Percentiles rank a stretch among this genome's conserved stretches.
Conservation (phyloP, 2,329 filamentous ascomycete species). For the Neoascochyta sp. region DNA sequence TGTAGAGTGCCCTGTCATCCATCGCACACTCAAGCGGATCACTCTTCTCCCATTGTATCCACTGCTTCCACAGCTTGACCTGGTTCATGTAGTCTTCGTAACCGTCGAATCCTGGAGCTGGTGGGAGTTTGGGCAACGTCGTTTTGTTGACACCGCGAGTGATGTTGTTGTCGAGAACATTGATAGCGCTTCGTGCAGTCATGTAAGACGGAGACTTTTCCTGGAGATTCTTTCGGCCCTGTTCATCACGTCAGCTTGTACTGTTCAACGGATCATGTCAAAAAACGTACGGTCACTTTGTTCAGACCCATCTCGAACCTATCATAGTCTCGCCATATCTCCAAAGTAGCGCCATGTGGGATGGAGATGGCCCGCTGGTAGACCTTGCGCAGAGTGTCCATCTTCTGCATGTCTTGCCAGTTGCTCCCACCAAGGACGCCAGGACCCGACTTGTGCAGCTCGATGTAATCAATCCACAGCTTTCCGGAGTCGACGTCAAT, state of each 20-base stretch:
- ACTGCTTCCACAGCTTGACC: conserved; percentile 84
- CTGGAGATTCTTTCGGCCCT: conserved; percentile 92
- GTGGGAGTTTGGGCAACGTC: conserved; percentile 76
- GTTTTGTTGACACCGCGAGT: conserved; percentile 71
- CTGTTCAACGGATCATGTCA: neutral
- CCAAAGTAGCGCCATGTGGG: conserved; percentile 77
- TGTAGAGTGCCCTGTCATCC: conserved; percentile 73
- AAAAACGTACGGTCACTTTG: conserved; percentile 71
- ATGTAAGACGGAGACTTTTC: conserved; percentile 92
- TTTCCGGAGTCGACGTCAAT: conserved; percentile 84
- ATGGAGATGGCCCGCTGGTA: conserved; percentile 88
- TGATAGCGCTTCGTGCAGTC: conserved; percentile 88
- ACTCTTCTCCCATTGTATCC: conserved; percentile 93
- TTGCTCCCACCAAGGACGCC: conserved; percentile 78
- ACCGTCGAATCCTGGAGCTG: conserved; percentile 80
- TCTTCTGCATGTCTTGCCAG: conserved; percentile 98
- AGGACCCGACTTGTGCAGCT: conserved; percentile 85
- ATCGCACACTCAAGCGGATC: conserved; percentile 82
- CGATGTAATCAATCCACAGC: conserved; percentile 92
- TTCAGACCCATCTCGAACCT: conserved; percentile 92
- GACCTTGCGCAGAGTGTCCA: conserved; percentile 86
- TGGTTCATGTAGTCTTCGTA: conserved; percentile 80
- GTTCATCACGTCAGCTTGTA: conserved; percentile 15
- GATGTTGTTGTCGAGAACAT: conserved; percentile 87
- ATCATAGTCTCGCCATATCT: conserved; percentile 96